Percentiles rank a stretch among this genome's conserved stretches.
These are phyloP conservation scores for Diaporthe destruens DNA, from an alignment of 2,329 filamentous ascomycete genomes.

Conservation along the genomic window DNA sequence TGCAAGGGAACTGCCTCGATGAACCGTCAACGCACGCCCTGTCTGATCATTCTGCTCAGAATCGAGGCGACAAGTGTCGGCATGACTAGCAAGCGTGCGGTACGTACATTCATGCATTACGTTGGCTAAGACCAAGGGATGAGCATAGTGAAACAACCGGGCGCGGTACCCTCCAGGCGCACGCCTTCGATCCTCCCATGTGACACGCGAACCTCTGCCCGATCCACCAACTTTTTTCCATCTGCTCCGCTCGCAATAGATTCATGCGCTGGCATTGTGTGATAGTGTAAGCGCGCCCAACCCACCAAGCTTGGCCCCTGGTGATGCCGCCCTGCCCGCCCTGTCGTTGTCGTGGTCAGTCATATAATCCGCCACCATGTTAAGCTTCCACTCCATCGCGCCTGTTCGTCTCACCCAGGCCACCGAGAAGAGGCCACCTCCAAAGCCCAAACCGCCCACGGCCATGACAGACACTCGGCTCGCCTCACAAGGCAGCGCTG, in stretches of 20 bases:
- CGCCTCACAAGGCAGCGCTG: slow-evolving; percentile 7
- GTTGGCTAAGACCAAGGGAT: slow-evolving; percentile 27
- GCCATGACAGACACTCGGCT: slow-evolving; percentile 20
- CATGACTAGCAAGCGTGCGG: slow-evolving; percentile 35
- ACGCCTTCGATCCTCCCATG: slow-evolving; percentile 4
- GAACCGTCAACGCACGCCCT: slow-evolving; percentile 1
- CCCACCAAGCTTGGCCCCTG: slow-evolving; percentile 25
- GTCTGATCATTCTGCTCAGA: neutral
- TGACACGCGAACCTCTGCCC: slow-evolving; percentile 21
- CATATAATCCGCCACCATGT: slow-evolving; percentile 31
- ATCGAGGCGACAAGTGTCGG: slow-evolving; percentile 30
- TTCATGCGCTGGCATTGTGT: slow-evolving; percentile 24
- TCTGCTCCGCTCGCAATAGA: slow-evolving; percentile 12
- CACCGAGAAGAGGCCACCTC: slow-evolving; percentile 15
- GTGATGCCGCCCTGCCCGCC: slow-evolving; percentile 6
- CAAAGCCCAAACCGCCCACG: slow-evolving; percentile 18
- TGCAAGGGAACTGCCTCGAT: slow-evolving; percentile 20
- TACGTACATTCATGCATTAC: slow-evolving; percentile 36
- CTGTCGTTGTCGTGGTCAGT: too few relatives aligned
- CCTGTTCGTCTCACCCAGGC: slow-evolving; percentile 29
- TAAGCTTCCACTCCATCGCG: slow-evolving; percentile 38
- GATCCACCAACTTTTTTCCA: neutral
- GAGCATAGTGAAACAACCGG: slow-evolving; percentile 35
- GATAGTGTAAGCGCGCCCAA: slow-evolving; percentile 15
- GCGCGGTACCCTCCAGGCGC: slow-evolving; percentile 22